Evolutionary conservation across 441 rosid species (phyloP), one percentile per base, ranked within the genome.

Genomic region (Biscutella auriculata): DNA sequence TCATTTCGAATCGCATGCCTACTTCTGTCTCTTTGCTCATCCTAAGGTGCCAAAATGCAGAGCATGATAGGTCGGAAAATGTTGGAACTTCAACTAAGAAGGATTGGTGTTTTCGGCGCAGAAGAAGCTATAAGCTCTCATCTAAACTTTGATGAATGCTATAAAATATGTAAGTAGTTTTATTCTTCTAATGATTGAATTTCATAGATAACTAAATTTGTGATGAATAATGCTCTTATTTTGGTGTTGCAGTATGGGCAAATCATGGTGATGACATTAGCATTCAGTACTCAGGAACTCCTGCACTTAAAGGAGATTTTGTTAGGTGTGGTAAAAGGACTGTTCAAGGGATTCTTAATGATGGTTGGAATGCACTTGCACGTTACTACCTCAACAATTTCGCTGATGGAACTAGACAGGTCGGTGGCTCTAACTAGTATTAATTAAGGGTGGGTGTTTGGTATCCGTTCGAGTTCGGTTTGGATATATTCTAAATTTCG

Each of bases 231-330:
- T n/a, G n/a, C n/a, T n/a, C n/a, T n/a, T n/a, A n/a, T n/a, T n/a
- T n/a, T n/a, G n/a, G n/a, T n/a, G n/a, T n/a, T n/a, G n/a, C n/a
- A n/a, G 97, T 91, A 71, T 91, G 97, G 96, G 97, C 96, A 74
- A 82, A 85, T 73, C 96, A 91, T 57, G 97, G 96, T 57, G 97
- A 91, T 71, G 97, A 91, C 29, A 62, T 87, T 67, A 87, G 97
- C 83, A 81, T 83, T 73, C 96, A 91, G 42, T 91, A 87, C 72
- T 91, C 97, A 8, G 96, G 97, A 53, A 87, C 96, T 63, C 87
- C 95, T 63, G 96, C 97, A 68, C 60, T 91, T 13, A 87, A 89
- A 78, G 97, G 97, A 74, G 95, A 86, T 66, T 89, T 84, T 54
- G 94, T 87, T 73, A 87, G 97, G 67, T 78, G 28, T 73, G 96